A percentile compares a stretch with the other conserved stretches of the same genome.
Evolutionary conservation across 192 early-diverging fungal species (phyloP).

Genomic region (Coemansia sp.): DNA sequence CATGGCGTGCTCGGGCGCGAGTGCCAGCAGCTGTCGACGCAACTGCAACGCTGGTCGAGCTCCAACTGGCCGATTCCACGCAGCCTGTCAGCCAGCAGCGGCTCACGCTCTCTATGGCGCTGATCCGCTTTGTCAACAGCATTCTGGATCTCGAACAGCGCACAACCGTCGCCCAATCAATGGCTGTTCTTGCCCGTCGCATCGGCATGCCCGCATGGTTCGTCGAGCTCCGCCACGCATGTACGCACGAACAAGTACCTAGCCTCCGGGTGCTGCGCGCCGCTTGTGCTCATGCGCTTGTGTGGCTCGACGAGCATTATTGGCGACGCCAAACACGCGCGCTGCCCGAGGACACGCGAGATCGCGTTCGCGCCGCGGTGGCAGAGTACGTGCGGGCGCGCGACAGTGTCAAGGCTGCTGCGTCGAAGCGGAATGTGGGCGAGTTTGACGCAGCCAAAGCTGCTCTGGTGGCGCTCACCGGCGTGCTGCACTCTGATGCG

Average conservation of each 20-base stretch:
- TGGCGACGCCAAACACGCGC: conserved; percentile 53
- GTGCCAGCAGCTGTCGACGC: conserved; percentile 50
- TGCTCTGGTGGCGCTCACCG: conserved; percentile 42
- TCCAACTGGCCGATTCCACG: conserved; percentile 26
- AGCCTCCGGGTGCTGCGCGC: conserved; percentile 57
- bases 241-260: conserved; percentile 65
- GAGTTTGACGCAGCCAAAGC: conserved; percentile 16
- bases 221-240: conserved; percentile 67
- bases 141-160: conserved; percentile 62
- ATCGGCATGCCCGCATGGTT: conserved; percentile 66
- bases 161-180: conserved; percentile 58
- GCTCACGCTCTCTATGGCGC: conserved; percentile 48
- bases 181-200: conserved; percentile 52
- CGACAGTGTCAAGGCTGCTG: conserved; percentile 1
- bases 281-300: conserved; percentile 56
- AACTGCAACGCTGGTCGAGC: conserved; percentile 45
- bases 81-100: conserved; percentile 26
- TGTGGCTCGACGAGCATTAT: conserved; percentile 60
- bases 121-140: conserved; percentile 63
- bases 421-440: not conserved
- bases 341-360: conserved; percentile 34
- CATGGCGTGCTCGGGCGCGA: conserved; percentile 43
- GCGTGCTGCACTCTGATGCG: conserved; percentile 45
- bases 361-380: conserved; percentile 24
- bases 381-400: conserved; percentile 19